phyloP scores from a whole-genome alignment of 2,329 filamentous ascomycete species.

The Esteya vermicola region DNA sequence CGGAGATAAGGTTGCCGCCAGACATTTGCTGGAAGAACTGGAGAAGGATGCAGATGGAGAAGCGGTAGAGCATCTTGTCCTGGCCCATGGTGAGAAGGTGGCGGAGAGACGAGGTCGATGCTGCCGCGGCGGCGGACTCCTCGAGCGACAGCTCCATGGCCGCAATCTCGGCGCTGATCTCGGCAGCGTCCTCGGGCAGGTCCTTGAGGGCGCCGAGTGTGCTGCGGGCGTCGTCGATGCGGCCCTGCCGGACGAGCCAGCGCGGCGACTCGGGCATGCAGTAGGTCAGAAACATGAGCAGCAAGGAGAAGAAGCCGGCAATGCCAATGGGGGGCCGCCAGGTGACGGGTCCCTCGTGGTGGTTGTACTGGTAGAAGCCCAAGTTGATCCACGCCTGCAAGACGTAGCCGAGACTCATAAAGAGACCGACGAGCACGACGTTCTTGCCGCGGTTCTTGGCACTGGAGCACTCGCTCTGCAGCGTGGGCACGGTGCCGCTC shows the following conservation, averaged over 20 bases:
- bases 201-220: conserved; percentile 4
- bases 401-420: conserved; percentile 7
- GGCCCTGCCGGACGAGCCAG: conserved; percentile 39
- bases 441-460: conserved; percentile 11
- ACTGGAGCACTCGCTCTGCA: conserved; percentile 13
- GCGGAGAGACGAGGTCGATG: not conserved
- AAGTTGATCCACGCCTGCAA: conserved; percentile 7
- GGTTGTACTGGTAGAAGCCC: conserved; percentile 3
- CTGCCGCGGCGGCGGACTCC: not conserved
- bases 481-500: conserved; percentile 30
- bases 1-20: conserved; percentile 18
- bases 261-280: conserved; percentile 45
- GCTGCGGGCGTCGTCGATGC: conserved; percentile 33
- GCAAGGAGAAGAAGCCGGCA: conserved; percentile 26
- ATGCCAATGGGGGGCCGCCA: conserved; percentile 29
- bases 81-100: conserved; percentile 30
- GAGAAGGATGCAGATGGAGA: conserved; percentile 16
- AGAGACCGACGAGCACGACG: conserved; percentile 13
- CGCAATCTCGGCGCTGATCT: conserved; percentile 36
- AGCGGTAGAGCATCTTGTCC: conserved; percentile 19
- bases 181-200: conserved; percentile 20
- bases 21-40: conserved; percentile 7
- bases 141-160: conserved; percentile 6
- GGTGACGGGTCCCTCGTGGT: not conserved
- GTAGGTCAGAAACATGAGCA: conserved; percentile 16